These are phyloP conservation scores for Talaromyces rugulosus DNA, from an alignment of 2,329 filamentous ascomycete genomes.

Conservation along the genomic window DNA sequence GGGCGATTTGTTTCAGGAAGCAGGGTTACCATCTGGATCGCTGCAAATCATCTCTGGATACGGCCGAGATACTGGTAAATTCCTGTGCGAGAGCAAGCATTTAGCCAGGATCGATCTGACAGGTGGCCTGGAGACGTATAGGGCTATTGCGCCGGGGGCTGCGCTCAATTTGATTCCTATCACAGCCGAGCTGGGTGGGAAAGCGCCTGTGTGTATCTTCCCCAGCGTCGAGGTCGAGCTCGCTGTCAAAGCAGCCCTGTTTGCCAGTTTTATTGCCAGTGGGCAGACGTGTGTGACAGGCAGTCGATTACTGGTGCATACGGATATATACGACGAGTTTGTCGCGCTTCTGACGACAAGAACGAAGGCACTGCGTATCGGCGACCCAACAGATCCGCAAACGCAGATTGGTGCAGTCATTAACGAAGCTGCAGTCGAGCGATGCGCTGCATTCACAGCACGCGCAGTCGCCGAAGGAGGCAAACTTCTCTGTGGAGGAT, in stretches of 20 bases:
- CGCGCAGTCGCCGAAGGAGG: constrained; percentile 36
- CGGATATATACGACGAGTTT: constrained; percentile 39
- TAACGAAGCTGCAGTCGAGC: constrained; percentile 40
- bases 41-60: constrained; percentile 40
- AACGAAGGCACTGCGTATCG: constrained; percentile 53
- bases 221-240: constrained; percentile 18
- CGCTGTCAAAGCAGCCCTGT: constrained; percentile 25
- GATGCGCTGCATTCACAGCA: constrained; percentile 38
- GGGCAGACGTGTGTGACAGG: constrained; percentile 56
- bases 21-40: constrained; percentile 41
- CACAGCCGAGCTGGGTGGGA: constrained; percentile 23
- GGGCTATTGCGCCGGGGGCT: constrained; percentile 18
- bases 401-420: constrained; percentile 64
- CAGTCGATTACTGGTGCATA: constrained; percentile 51
- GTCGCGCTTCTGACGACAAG: constrained; percentile 39
- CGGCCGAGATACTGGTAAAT: constrained; percentile 50
- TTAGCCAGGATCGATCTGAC: constrained; percentile 23
- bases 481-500: constrained; percentile 45
- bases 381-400: constrained; percentile 51
- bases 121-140: constrained; percentile 19
- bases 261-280: constrained; percentile 49
- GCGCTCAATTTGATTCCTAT: constrained; percentile 19
- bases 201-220: constrained; percentile 24
- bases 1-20: constrained; percentile 37
- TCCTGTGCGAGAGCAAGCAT: constrained; percentile 38